phyloP scores from a whole-genome alignment of 345 rosid species.

The Dovyalis caffra region DNA sequence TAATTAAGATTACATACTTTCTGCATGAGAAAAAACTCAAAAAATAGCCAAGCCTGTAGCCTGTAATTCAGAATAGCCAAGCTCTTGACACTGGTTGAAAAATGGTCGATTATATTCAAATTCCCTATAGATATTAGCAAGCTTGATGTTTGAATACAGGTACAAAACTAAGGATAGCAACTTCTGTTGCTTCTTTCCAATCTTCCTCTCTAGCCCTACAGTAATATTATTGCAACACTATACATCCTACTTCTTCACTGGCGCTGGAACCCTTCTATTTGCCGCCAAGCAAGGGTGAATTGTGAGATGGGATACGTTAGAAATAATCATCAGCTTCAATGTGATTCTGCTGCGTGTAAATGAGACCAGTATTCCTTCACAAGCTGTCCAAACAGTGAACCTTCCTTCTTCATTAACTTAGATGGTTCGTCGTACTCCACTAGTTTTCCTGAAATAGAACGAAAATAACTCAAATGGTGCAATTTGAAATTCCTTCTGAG shows the following conservation, averaged over 20 bases:
- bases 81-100: not conserved
- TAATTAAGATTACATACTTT: too few relatives aligned
- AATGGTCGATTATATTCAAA: too few relatives aligned
- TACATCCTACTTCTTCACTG: not conserved
- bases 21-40: too few relatives aligned
- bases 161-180: not conserved
- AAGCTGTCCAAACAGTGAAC: constrained; percentile 73
- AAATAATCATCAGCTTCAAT: constrained; percentile 16
- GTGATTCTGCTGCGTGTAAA: constrained; percentile 52
- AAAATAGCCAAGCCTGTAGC: too few relatives aligned
- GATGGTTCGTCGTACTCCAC: constrained; percentile 79
- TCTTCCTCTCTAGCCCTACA: not conserved
- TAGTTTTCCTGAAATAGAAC: constrained; percentile 48
- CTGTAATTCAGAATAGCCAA: not conserved
- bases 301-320: too few relatives aligned
- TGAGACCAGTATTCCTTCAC: constrained; percentile 92
- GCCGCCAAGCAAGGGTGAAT: not conserved
- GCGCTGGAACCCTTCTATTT: not conserved
- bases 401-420: constrained; percentile 65
- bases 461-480: not conserved
- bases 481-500: too few relatives aligned
- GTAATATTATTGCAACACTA: not conserved
- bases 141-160: not conserved
- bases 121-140: not conserved
- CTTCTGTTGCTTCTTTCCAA: not conserved